A percentile compares a stretch with the other conserved stretches of the same genome.
phyloP scores from a whole-genome alignment of 176 grass and related monocot species.

The Eleusine indica region DNA sequence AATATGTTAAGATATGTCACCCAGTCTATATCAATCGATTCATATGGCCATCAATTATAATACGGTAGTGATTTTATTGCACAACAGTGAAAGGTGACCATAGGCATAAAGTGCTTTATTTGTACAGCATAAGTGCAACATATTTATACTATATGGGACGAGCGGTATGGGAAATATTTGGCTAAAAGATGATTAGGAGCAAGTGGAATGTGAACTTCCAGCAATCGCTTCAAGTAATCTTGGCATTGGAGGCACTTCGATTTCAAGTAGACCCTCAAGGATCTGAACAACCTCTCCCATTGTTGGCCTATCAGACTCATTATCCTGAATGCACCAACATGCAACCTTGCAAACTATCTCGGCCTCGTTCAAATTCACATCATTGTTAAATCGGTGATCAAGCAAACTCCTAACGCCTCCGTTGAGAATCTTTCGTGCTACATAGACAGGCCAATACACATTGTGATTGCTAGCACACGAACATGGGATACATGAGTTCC shows the following conservation, averaged over 20 bases:
- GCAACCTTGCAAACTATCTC: conserved; percentile 18
- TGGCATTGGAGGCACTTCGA: conserved; percentile 1
- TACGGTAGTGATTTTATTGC: too few relatives aligned
- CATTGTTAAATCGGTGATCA: background rate
- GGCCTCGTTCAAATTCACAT: background rate
- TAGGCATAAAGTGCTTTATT: too few relatives aligned
- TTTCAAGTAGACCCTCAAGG: conserved; percentile 5
- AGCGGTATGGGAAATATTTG: too few relatives aligned
- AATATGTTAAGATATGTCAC: too few relatives aligned
- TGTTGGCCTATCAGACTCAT: background rate
- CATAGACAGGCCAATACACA: background rate
- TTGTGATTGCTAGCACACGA: background rate
- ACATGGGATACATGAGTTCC: background rate
- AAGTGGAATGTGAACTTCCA: background rate
- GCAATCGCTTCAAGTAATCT: background rate
- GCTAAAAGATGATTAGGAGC: background rate
- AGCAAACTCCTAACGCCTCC: background rate
- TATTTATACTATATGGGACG: too few relatives aligned
- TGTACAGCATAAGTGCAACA: too few relatives aligned
- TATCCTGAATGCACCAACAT: conserved; percentile 31
- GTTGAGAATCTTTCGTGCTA: background rate
- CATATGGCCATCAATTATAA: too few relatives aligned
- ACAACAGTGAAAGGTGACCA: too few relatives aligned
- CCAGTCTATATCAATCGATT: too few relatives aligned
- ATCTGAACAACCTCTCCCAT: background rate